Percentiles rank a stretch among this genome's conserved stretches.
These are phyloP conservation scores for Vanderwaltozyma tropicalis DNA, from an alignment of 805 yeast genomes.

Conservation along the genomic window DNA sequence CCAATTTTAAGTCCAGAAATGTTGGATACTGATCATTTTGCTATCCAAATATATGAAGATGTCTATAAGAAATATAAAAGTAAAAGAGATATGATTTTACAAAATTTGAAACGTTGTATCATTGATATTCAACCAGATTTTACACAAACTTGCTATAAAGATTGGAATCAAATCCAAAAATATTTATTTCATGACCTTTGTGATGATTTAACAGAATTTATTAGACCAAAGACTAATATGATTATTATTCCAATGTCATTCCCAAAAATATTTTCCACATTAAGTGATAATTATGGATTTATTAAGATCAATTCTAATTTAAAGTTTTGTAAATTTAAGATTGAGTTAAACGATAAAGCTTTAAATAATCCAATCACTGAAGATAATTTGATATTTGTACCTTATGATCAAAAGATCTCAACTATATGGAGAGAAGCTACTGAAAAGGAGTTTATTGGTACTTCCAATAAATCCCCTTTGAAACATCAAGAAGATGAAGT, in stretches of 20 bases:
- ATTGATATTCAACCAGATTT: conserved; percentile 8
- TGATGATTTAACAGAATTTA: conserved; percentile 5
- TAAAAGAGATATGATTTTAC: neutral
- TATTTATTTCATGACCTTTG: conserved; percentile 8
- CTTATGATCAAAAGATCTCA: conserved; percentile 6
- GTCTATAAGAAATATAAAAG: neutral
- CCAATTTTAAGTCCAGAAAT: neutral
- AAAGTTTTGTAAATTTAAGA: conserved; percentile 9
- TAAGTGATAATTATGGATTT: conserved; percentile 8
- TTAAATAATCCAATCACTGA: neutral
- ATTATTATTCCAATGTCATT: conserved; percentile 14
- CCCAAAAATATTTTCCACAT: conserved; percentile 6
- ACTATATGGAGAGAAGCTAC: conserved; percentile 12
- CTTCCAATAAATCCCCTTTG: neutral
- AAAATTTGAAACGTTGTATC: conserved; percentile 4
- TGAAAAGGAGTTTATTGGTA: conserved; percentile 8
- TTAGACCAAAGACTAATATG: conserved; percentile 11
- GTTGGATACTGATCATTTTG: neutral
- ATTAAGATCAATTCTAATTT: conserved; percentile 6
- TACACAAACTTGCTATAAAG: conserved; percentile 3
- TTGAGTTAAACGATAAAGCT: neutral
- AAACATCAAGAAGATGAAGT: no score
- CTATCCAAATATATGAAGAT: neutral
- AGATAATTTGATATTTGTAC: conserved; percentile 4
- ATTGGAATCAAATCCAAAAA: conserved; percentile 11